phyloP scores from a whole-genome alignment of 2,329 filamentous ascomycete genomes.

The Onygena corvina region DNA sequence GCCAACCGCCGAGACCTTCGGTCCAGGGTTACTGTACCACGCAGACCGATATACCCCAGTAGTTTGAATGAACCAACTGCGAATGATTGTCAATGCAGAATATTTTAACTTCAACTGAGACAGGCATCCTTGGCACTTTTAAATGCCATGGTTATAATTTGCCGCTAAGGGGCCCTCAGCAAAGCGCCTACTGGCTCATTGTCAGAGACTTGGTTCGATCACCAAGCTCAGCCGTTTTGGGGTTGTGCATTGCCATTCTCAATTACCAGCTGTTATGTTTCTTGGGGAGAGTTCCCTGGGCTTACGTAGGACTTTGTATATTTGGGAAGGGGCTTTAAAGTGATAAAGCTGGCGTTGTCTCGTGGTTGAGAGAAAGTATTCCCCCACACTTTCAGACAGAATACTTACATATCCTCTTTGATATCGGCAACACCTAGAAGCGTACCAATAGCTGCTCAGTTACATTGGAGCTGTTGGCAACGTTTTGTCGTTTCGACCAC shows the following conservation, averaged over 20 bases:
- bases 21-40: neutral
- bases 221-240: neutral
- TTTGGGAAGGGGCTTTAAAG: neutral
- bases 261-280: neutral
- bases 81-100: neutral
- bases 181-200: neutral
- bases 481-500: neutral
- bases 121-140: neutral
- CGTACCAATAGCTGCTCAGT: neutral
- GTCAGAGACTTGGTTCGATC: neutral
- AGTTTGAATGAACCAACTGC: neutral
- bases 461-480: neutral
- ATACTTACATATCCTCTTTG: neutral
- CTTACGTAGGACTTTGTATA: neutral
- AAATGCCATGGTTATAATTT: neutral
- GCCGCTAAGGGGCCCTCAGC: too few species aligned
- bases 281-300: neutral
- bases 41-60: neutral
- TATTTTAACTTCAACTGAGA: neutral
- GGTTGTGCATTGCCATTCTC: neutral
- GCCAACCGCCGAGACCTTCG: neutral
- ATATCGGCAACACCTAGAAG: neutral
- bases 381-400: neutral
- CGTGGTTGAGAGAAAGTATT: neutral
- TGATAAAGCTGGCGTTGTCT: neutral